Percentiles rank a stretch among this genome's conserved stretches.
These are phyloP conservation scores for Zymoseptoria brevis DNA, from an alignment of 2,329 filamentous ascomycete species.

Conservation along the genomic window DNA sequence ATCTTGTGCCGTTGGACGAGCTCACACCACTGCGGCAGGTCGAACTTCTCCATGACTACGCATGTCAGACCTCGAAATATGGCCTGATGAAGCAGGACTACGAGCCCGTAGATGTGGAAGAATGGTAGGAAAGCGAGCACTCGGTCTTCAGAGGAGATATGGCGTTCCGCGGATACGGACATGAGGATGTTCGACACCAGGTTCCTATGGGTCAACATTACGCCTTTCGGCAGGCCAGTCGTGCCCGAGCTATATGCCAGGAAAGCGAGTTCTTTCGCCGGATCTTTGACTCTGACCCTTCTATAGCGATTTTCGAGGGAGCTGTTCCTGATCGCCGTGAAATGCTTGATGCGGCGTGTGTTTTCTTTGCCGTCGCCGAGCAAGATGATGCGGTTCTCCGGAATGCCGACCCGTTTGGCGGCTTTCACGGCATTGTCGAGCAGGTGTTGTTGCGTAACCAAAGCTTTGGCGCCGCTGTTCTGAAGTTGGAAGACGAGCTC, in stretches of 20 bases:
- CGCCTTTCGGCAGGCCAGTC: slow-evolving; percentile 83
- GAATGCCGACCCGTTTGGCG: slow-evolving; percentile 60
- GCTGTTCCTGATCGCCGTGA: slow-evolving; percentile 35
- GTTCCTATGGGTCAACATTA: slow-evolving; percentile 76
- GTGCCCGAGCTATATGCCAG: slow-evolving; percentile 85
- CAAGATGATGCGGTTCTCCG: slow-evolving; percentile 63
- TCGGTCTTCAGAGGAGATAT: slow-evolving; percentile 57
- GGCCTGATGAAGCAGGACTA: slow-evolving; percentile 60
- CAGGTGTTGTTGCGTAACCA: slow-evolving; percentile 64
- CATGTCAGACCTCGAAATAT: slow-evolving; percentile 57
- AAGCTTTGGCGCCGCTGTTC: slow-evolving; percentile 62
- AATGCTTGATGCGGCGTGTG: slow-evolving; percentile 56
- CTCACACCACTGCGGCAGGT: slow-evolving; percentile 67
- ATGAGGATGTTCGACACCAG: slow-evolving; percentile 61
- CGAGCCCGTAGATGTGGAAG: slow-evolving; percentile 81
- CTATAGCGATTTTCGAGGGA: background rate
- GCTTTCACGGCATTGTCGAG: slow-evolving; percentile 60
- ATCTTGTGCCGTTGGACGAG: slow-evolving; percentile 68
- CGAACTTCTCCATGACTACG: slow-evolving; percentile 68
- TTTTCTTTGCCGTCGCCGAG: slow-evolving; percentile 62
- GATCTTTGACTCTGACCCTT: slow-evolving; percentile 32
- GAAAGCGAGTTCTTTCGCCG: slow-evolving; percentile 67
- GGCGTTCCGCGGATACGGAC: slow-evolving; percentile 18
- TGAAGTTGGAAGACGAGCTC: slow-evolving; percentile 78
- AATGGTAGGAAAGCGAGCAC: slow-evolving; percentile 75